These are phyloP conservation scores for Ailanthus altissimus DNA, from an alignment of 345 rosid genomes.

Conservation along the genomic window DNA sequence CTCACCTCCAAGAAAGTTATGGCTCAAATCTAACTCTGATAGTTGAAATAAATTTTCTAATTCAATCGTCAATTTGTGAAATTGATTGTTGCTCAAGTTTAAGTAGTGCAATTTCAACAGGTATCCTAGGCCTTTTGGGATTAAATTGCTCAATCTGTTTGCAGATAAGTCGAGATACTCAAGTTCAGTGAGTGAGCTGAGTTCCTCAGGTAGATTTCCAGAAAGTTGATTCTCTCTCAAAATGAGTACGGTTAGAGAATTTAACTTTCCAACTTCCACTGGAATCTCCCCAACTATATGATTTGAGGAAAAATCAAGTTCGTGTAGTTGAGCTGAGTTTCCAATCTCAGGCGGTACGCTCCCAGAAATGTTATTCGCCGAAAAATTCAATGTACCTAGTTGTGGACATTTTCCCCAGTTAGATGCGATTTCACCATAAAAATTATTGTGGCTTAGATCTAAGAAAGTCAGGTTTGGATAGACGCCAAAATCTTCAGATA, in stretches of 20 bases:
- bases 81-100: not conserved
- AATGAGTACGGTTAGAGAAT: slow-evolving; percentile 17
- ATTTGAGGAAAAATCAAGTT: slow-evolving; percentile 25
- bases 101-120: not conserved
- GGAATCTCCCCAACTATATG: slow-evolving; percentile 28
- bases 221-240: slow-evolving; percentile 5
- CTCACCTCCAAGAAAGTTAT: not conserved
- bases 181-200: not conserved
- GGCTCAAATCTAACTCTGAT: not conserved
- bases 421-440: not conserved
- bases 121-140: not conserved
- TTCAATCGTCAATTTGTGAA: not conserved
- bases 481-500: not conserved
- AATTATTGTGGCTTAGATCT: not conserved
- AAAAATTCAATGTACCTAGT: not conserved
- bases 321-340: slow-evolving; percentile 1
- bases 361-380: not conserved
- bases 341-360: slow-evolving; percentile 11
- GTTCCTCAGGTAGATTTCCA: not conserved
- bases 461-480: not conserved
- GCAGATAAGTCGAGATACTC: not conserved
- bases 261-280: slow-evolving; percentile 17
- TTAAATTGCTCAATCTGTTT: not conserved
- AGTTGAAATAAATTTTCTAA: not conserved
- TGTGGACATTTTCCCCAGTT: not conserved